Evolutionary conservation across 768 basidiomycete genomes (phyloP).

Genomic region (Lactifluus piperatus): DNA sequence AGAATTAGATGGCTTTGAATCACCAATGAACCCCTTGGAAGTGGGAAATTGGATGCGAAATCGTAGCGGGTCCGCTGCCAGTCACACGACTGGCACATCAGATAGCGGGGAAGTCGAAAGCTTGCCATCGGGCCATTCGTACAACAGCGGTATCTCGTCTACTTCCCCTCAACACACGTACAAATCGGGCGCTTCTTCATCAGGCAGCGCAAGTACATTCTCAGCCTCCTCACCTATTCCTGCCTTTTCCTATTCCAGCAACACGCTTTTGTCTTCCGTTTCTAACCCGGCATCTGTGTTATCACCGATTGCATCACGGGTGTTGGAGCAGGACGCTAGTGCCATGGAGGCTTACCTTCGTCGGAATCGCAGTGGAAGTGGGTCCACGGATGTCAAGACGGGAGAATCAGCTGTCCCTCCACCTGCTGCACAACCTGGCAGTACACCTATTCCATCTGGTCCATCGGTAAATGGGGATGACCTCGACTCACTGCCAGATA

Average conservation of each 20-base stretch:
- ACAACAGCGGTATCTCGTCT: conserved; percentile 24
- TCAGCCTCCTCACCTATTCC: conserved; percentile 31
- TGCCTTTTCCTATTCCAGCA: conserved; percentile 31
- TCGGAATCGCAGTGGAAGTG: conserved; percentile 77
- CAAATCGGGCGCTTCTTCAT: conserved; percentile 52
- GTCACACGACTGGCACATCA: conserved; percentile 27
- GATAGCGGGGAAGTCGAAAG: conserved; percentile 21
- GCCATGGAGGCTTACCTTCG: conserved; percentile 82
- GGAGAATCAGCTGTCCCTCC: conserved; percentile 44
- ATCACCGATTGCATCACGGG: conserved; percentile 71
- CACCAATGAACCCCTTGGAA: conserved; percentile 39
- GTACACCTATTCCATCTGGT: conserved; percentile 31
- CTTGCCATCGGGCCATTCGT: conserved; percentile 17
- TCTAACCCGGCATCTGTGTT: conserved; percentile 39
- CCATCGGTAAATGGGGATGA: conserved; percentile 49
- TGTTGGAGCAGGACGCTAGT: conserved; percentile 77
- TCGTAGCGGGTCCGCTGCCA: conserved; percentile 20
- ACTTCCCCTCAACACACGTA: conserved; percentile 24
- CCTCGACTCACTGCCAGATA: conserved; percentile 36
- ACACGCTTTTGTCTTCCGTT: conserved; percentile 22
- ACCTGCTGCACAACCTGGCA: not conserved
- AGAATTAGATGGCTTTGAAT: conserved; percentile 42
- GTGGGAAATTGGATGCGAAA: conserved; percentile 30
- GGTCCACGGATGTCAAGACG: conserved; percentile 63
- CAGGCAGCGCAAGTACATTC: conserved; percentile 36